phyloP scores from a whole-genome alignment of 2,329 filamentous ascomycete species.

The Alternaria sp. region DNA sequence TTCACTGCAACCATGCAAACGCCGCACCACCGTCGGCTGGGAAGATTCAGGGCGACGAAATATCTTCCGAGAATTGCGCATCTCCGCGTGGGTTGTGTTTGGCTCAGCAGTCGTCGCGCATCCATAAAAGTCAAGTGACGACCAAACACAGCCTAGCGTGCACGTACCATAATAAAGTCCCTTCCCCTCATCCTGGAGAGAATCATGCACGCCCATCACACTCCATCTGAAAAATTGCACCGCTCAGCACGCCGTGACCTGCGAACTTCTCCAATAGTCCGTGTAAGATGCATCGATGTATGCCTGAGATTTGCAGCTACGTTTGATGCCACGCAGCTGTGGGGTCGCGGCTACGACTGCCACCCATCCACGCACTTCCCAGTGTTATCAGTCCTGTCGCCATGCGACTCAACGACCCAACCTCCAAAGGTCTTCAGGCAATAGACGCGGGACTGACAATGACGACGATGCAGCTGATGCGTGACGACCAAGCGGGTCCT shows the following conservation, averaged over 20 bases:
- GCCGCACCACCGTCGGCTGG: conserved; percentile 14
- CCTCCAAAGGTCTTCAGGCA: neutral
- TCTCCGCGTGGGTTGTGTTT: neutral
- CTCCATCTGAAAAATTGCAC: conserved; percentile 21
- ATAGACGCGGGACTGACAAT: conserved; percentile 18
- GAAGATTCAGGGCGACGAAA: neutral
- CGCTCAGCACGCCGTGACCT: conserved; percentile 17
- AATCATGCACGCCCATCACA: conserved; percentile 39
- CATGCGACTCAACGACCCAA: conserved; percentile 4
- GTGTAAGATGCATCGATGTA: conserved; percentile 1
- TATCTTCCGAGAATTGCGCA: conserved; percentile 9
- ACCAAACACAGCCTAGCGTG: conserved; percentile 19
- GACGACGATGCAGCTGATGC: conserved; percentile 23
- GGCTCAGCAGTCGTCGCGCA: neutral
- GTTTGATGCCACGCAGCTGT: conserved; percentile 4
- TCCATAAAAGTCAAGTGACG: conserved; percentile 12
- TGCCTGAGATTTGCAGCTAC: conserved; percentile 15
- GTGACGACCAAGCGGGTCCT: conserved; percentile 20
- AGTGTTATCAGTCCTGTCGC: neutral
- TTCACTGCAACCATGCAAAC: conserved; percentile 14
- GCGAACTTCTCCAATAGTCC: conserved; percentile 12
- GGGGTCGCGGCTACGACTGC: conserved; percentile 1
- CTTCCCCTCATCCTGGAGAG: conserved; percentile 20
- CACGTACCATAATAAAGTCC: conserved; percentile 15
- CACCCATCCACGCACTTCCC: neutral